A percentile compares a stretch with the other conserved stretches of the same genome.
Evolutionary conservation across 805 yeast genomes (phyloP).

Genomic region (Monosporozyma yasuniensis): DNA sequence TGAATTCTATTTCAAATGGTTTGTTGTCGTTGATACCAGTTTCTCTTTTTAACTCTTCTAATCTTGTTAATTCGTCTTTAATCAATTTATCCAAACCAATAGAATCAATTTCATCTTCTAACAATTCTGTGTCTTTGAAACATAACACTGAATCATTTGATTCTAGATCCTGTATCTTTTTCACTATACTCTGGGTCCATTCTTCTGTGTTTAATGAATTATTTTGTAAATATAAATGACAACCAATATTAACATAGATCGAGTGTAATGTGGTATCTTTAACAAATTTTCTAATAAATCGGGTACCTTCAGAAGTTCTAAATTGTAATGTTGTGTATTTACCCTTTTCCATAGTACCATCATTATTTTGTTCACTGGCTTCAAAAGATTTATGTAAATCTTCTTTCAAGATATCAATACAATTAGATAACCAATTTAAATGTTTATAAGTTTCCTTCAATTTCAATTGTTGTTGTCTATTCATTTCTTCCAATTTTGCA

Average conservation of each 20-base stretch:
- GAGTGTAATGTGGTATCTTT: slow-evolving; percentile 15
- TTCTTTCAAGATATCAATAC: slow-evolving; percentile 4
- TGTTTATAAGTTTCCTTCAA: slow-evolving; percentile 12
- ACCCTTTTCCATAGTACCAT: neutral
- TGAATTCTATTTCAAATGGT: slow-evolving; percentile 28
- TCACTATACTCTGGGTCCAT: slow-evolving; percentile 49
- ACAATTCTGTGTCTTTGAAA: slow-evolving; percentile 12
- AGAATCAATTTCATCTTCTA: slow-evolving; percentile 8
- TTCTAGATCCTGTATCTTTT: slow-evolving; percentile 19
- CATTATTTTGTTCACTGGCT: neutral
- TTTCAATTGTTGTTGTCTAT: slow-evolving; percentile 10
- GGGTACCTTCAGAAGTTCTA: slow-evolving; percentile 25
- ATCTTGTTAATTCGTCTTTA: slow-evolving; percentile 11
- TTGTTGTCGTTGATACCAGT: neutral
- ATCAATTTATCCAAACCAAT: slow-evolving; percentile 8
- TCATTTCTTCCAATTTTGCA: slow-evolving; percentile 1
- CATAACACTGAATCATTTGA: slow-evolving; percentile 10
- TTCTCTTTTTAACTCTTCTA: slow-evolving; percentile 1
- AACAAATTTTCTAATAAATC: slow-evolving; percentile 21
- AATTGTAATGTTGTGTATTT: slow-evolving; percentile 24
- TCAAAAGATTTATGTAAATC: neutral
- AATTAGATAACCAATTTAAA: slow-evolving; percentile 19
- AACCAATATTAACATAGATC: slow-evolving; percentile 20
- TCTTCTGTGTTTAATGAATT: slow-evolving; percentile 54
- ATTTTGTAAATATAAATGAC: slow-evolving; percentile 17